Conservation (phyloP, 176 grass and related monocot species). For the Ampelocalamus luodianensis region DNA sequence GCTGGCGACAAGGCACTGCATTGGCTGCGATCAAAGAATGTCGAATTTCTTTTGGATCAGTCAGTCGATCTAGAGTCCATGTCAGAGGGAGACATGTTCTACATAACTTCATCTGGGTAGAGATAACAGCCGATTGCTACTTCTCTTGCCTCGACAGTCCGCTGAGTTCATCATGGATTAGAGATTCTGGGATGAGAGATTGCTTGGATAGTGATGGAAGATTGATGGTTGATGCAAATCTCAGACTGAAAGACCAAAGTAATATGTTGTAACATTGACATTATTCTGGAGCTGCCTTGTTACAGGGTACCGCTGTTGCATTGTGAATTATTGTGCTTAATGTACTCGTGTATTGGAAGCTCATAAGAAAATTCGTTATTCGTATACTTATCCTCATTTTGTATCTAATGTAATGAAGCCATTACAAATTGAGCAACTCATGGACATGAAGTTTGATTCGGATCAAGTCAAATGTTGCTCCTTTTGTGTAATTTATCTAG, state of each 20-base stretch:
- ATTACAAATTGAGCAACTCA: too few species aligned
- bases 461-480: too few species aligned
- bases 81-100: slow-evolving; percentile 30
- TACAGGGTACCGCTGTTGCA: too few species aligned
- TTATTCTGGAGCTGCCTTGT: too few species aligned
- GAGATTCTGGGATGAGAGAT: slow-evolving; percentile 40
- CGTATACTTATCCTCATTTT: too few species aligned
- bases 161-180: slow-evolving; percentile 43
- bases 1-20: slow-evolving; percentile 41
- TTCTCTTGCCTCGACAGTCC: slow-evolving; percentile 53
- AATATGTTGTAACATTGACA: too few species aligned
- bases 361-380: too few species aligned
- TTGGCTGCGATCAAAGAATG: slow-evolving; percentile 48
- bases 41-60: slow-evolving; percentile 57
- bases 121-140: slow-evolving; percentile 50
- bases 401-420: too few species aligned
- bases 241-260: slow-evolving; percentile 49
- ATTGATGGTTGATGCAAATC: slow-evolving; percentile 51
- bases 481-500: too few species aligned
- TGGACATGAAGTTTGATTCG: too few species aligned
- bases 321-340: too few species aligned
- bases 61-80: slow-evolving; percentile 45
- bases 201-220: slow-evolving; percentile 41
- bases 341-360: too few species aligned
- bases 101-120: slow-evolving; percentile 37